Percentiles rank a stretch among this genome's conserved stretches.
Conservation (phyloP, 2,329 filamentous ascomycete genomes). For the Cytospora chrysosperma region DNA sequence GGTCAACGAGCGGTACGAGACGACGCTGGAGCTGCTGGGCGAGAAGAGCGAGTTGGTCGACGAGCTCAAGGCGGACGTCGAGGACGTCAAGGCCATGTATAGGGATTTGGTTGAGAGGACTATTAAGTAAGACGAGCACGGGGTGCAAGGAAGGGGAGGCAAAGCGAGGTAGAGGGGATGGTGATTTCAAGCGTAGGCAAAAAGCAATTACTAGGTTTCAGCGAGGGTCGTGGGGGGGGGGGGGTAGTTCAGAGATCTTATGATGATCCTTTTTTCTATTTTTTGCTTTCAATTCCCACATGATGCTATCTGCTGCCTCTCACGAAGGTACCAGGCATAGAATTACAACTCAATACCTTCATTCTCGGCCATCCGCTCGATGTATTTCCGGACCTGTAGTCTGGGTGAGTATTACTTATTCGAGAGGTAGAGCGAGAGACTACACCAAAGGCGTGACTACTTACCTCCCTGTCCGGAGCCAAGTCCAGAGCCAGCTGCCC, state of each 20-base stretch:
- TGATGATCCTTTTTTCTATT: constrained; percentile 16
- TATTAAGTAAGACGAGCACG: constrained; percentile 53
- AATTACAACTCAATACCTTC: constrained; percentile 70
- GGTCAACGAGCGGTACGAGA: constrained; percentile 78
- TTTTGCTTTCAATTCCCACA: not conserved
- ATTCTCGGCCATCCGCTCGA: constrained; percentile 73
- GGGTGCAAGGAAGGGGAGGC: not conserved
- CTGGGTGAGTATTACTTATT: constrained; percentile 8
- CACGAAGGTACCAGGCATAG: not conserved
- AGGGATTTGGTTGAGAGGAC: constrained; percentile 86
- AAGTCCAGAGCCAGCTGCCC: constrained; percentile 74
- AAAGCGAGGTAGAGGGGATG: not conserved
- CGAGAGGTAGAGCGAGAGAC: not conserved
- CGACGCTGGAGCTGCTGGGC: constrained; percentile 88
- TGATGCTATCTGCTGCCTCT: not conserved
- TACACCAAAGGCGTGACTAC: too few species aligned
- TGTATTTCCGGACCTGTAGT: constrained; percentile 68
- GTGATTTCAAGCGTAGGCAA: not conserved
- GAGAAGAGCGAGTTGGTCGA: constrained; percentile 97
- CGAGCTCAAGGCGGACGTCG: constrained; percentile 83
- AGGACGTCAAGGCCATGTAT: constrained; percentile 95
- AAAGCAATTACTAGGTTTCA: constrained; percentile 6
- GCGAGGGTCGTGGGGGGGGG: constrained; percentile 4
- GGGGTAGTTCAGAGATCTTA: constrained; percentile 21
- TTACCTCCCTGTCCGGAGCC: constrained; percentile 80